These are phyloP conservation scores for Zygoascus bituminiphila DNA, from an alignment of 805 yeast species.

Conservation along the genomic window DNA sequence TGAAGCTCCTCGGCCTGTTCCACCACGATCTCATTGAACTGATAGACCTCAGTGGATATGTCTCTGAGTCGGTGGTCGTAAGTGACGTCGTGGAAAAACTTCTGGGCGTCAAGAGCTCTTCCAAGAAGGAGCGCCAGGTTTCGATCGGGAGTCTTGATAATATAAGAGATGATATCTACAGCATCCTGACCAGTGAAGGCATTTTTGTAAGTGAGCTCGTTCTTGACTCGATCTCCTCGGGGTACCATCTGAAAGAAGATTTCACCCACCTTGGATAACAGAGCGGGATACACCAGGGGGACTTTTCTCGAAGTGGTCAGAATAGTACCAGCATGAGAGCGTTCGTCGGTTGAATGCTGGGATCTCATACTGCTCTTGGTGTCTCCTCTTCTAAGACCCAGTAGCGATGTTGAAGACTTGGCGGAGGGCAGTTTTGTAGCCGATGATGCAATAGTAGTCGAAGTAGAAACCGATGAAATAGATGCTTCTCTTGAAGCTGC, in stretches of 20 bases:
- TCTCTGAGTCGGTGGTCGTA: slow-evolving; percentile 91
- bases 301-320: slow-evolving; percentile 41
- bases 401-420: slow-evolving; percentile 8
- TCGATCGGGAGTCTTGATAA: slow-evolving; percentile 83
- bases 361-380: slow-evolving; percentile 1
- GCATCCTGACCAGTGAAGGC: slow-evolving; percentile 93
- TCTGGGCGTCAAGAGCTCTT: slow-evolving; percentile 88
- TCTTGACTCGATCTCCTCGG: slow-evolving; percentile 73
- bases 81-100: slow-evolving; percentile 89
- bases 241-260: slow-evolving; percentile 63
- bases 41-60: slow-evolving; percentile 79
- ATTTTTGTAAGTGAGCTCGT: slow-evolving; percentile 85
- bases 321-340: slow-evolving; percentile 29
- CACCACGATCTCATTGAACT: slow-evolving; percentile 37
- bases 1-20: slow-evolving; percentile 11
- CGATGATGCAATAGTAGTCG: slow-evolving; percentile 1
- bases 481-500: not conserved
- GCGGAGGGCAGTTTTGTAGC: slow-evolving; percentile 4
- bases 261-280: slow-evolving; percentile 75
- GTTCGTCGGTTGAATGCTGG: slow-evolving; percentile 17
- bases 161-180: slow-evolving; percentile 78
- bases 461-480: slow-evolving; percentile 7
- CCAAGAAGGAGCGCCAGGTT: slow-evolving; percentile 84
- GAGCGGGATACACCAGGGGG: slow-evolving; percentile 83
- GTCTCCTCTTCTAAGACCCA: slow-evolving; percentile 3